Evolutionary conservation across 2,329 filamentous ascomycete species (phyloP), one percentile per base, ranked within the genome.

Genomic region (Leptographium wingfieldii): DNA sequence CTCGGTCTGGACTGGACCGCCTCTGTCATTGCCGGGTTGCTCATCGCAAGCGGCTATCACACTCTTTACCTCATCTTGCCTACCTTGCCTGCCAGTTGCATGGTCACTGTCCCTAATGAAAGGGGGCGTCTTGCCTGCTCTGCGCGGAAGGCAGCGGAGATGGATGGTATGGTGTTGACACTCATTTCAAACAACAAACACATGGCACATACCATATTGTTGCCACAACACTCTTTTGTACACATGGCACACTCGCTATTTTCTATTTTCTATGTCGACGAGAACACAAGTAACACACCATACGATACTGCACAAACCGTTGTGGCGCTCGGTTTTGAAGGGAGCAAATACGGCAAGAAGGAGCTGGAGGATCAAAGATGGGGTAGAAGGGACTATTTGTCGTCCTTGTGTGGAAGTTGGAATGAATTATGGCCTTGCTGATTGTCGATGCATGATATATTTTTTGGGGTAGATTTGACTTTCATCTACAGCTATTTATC

Each of bases 21-120:
- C 59, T 52, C 38, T 61, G 66, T 64, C 67, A 9, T 66, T 67
- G 60, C 64, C 64, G 62, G 65, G 61, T 60, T 57, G 27, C 67
- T 68, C 63, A 58, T 61, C 63, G 63, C n/a, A 38, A 51, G 10
- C 9, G 16, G 38, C 38, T 64, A 63, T 65, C 57, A 64, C 63
- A 64, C 56, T 22, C 62, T 61, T 40, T 40, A 6, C 38, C 38
- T 40, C 38, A 16, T 14, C 62, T 58, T 46, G 33, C 54, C 55
- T 57, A 52, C 56, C 53, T 62, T 46, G 51, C 57, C 31, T n/a
- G 46, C 22, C 53, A 9, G 31, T 25, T 6, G 46, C 40, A 5
- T 29, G 19, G 43, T 22, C 3, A 25, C 49, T 14, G n/a, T 62
- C 58, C 62, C 60, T 61, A 55, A 61, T 63, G 55, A 63, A 58